Evolutionary conservation across 106 monocot species (phyloP), one percentile per base, ranked within the genome.

Genomic region (Narthecium ossifragum): DNA sequence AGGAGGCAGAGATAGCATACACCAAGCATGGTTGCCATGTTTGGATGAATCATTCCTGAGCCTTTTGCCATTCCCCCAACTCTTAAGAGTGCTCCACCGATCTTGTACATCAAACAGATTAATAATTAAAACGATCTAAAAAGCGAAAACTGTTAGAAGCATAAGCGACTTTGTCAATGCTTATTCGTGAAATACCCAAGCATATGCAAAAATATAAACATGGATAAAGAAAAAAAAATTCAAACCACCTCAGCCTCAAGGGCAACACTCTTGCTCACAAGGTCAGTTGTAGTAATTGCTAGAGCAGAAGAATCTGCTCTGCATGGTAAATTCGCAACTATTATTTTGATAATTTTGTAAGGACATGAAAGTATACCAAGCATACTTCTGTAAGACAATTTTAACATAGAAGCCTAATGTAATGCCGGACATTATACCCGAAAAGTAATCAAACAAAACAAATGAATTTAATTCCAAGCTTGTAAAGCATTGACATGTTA

Each of bases 31-130:
- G 96, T 98, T 61, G 90, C 96, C 96, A 98, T 98, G 50, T 98
- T 98, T 54, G 96, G 96, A 53, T 98, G 90, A 55, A 98, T 98
- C 96, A 98, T 90, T 58, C 96, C 96, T 71, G 96, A 98, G 63
- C 96, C 90, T 87, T 98, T 98, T 26, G 96, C 78, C 96, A 98
- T 98, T 74, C 96, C 90, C n/a, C 96, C 96, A 65, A 98, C 69
- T 72, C 76, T 84, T 26, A 87, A 45, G 57, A 60, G 37, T 15
- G 69, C 46, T 46, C 90, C 87, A 68, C 87, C 90, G 62, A 98
- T 64, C 98, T 98, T 52, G 20, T 45, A 32, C 45, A 38, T 57
- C 30, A 28, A 60, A 41, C n/a, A n/a, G n/a, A n/a, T n/a, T n/a
- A n/a, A n/a, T n/a, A n/a, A n/a, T n/a, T n/a, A n/a, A n/a, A n/a